phyloP scores from a whole-genome alignment of 163 green algal genomes.

The Scenedesmus sp. region DNA sequence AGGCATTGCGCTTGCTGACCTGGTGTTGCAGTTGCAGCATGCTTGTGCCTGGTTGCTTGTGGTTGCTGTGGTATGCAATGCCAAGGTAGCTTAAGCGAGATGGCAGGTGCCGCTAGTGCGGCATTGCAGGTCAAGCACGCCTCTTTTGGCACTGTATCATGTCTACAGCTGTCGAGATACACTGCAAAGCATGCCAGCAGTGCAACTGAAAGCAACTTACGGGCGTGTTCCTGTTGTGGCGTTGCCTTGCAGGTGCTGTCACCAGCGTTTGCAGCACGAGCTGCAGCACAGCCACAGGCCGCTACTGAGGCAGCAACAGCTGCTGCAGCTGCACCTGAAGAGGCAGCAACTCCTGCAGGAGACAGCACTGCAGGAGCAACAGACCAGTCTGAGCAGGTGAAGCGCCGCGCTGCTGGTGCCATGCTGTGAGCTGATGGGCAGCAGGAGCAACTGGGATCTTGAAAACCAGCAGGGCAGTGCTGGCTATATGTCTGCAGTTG shows the following conservation, averaged over 20 bases:
- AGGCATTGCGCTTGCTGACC: background rate
- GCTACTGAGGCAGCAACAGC: background rate
- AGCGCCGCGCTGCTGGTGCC: no score
- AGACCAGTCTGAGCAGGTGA: conserved; percentile 22
- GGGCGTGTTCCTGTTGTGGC: background rate
- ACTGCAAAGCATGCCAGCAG: background rate
- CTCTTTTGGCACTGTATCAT: no score
- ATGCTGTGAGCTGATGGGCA: background rate
- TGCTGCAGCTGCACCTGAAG: conserved; percentile 5
- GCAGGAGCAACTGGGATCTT: background rate
- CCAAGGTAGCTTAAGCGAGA: background rate
- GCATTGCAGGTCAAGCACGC: no score
- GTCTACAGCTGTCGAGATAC: no score
- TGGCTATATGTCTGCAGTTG: no score
- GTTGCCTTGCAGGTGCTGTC: conserved; percentile 36
- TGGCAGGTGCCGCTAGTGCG: background rate
- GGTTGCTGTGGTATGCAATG: no score
- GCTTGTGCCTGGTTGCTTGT: background rate
- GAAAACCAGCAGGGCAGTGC: no score
- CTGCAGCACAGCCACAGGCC: background rate
- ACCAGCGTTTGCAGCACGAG: conserved; percentile 36
- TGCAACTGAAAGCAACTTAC: background rate
- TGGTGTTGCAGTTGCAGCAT: background rate
- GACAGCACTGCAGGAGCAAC: background rate
- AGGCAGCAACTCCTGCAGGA: background rate